Conservation (phyloP, 768 basidiomycete species). For the Trametes gibbosa region DNA sequence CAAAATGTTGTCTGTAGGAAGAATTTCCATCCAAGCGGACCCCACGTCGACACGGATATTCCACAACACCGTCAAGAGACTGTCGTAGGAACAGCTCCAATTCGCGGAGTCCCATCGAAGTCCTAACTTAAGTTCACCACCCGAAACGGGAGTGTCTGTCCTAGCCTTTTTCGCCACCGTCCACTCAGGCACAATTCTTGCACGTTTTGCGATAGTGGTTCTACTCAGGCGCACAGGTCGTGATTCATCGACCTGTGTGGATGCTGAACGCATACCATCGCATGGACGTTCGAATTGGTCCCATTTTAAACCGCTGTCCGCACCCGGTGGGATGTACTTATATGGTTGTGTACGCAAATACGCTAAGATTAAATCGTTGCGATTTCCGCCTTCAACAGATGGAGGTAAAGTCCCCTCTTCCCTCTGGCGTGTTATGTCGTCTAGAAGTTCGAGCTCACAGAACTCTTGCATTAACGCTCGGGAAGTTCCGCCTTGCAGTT, state of each 20-base stretch:
- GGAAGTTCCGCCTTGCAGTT: background rate
- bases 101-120: background rate
- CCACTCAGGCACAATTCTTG: no score
- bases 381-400: background rate
- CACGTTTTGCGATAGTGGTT: no score
- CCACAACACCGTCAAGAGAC: background rate
- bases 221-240: no score
- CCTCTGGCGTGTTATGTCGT: background rate
- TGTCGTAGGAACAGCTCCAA: constrained; percentile 11
- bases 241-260: no score
- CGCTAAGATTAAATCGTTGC: background rate
- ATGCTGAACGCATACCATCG: no score
- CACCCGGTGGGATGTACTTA: no score
- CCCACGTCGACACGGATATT: background rate
- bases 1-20: background rate
- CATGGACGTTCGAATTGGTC: no score
- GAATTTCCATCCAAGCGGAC: background rate
- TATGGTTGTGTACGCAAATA: background rate
- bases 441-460: background rate
- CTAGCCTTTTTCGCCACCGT: no score
- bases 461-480: constrained; percentile 12
- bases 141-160: no score
- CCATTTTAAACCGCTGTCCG: no score
- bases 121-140: background rate
- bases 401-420: background rate